A percentile compares a stretch with the other conserved stretches of the same genome.
Evolutionary conservation across 331 rosid species (phyloP).

Genomic region (Saraca asoca): DNA sequence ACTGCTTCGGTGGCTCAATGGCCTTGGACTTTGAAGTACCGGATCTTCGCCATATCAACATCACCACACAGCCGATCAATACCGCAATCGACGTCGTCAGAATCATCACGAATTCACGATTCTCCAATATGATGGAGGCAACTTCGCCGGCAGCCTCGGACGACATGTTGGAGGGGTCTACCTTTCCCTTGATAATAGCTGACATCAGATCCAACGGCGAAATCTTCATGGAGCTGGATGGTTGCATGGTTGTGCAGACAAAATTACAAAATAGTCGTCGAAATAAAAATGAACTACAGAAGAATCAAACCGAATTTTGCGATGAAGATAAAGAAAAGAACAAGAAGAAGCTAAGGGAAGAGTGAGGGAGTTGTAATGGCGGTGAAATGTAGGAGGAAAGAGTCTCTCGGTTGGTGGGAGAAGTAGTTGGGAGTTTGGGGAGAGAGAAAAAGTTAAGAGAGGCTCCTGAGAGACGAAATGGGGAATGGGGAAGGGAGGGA

Average conservation of each 20-base stretch:
- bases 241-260: constrained; percentile 36
- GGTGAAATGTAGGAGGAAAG: not conserved
- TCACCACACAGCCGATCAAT: constrained; percentile 74
- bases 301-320: not conserved
- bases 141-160: constrained; percentile 45
- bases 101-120: constrained; percentile 70
- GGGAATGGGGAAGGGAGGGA: not conserved
- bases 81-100: constrained; percentile 85
- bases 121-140: constrained; percentile 58
- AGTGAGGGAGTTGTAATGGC: constrained; percentile 10
- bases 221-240: constrained; percentile 62
- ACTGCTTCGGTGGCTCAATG: constrained; percentile 58
- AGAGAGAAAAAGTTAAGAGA: constrained; percentile 1
- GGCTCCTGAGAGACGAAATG: constrained; percentile 22
- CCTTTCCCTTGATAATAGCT: constrained; percentile 69
- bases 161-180: constrained; percentile 77
- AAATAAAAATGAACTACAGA: not conserved
- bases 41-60: constrained; percentile 82
- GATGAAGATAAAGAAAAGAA: too few relatives aligned
- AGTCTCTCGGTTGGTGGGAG: constrained; percentile 43
- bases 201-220: constrained; percentile 94
- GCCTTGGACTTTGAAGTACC: constrained; percentile 40
- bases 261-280: too few relatives aligned
- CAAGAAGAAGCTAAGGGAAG: not conserved
- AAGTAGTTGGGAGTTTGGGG: constrained; percentile 49